Evolutionary conservation across 805 yeast species (phyloP).

Genomic region (Saturnispora zaruensis): DNA sequence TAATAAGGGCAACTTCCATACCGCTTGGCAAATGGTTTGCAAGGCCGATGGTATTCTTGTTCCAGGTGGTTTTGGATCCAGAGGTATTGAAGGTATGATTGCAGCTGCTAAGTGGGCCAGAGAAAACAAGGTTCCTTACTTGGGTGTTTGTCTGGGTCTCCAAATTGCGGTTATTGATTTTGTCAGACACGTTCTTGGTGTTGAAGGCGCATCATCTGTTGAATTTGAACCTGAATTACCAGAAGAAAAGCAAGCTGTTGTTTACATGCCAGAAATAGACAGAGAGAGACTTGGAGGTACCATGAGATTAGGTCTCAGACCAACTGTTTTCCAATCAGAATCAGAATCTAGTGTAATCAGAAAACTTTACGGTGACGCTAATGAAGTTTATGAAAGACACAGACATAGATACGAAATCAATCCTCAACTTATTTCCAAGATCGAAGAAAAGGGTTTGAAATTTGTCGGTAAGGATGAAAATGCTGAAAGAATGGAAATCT

Average conservation of each 20-base stretch:
- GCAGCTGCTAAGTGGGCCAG: slow-evolving; percentile 98
- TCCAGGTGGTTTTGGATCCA: slow-evolving; percentile 96
- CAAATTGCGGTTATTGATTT: slow-evolving; percentile 96
- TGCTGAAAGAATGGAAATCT: slow-evolving; percentile 86
- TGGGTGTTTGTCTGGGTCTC: slow-evolving; percentile 96
- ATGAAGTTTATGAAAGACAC: slow-evolving; percentile 81
- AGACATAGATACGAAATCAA: slow-evolving; percentile 98
- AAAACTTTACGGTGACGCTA: slow-evolving; percentile 66
- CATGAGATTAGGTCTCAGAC: slow-evolving; percentile 94
- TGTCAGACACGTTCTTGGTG: slow-evolving; percentile 70
- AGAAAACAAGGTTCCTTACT: slow-evolving; percentile 84
- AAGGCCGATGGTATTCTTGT: slow-evolving; percentile 94
- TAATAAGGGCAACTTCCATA: slow-evolving; percentile 74
- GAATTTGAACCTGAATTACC: slow-evolving; percentile 65
- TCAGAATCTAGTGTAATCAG: slow-evolving; percentile 57
- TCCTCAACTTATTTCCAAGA: slow-evolving; percentile 62
- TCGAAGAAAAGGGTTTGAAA: slow-evolving; percentile 72
- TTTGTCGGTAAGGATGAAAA: slow-evolving; percentile 93
- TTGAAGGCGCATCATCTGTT: slow-evolving; percentile 62
- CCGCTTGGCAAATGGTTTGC: slow-evolving; percentile 91
- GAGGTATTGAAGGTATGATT: slow-evolving; percentile 99
- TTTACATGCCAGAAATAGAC: slow-evolving; percentile 98
- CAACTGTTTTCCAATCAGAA: slow-evolving; percentile 67
- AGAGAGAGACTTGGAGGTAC: slow-evolving; percentile 96
- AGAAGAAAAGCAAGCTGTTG: slow-evolving; percentile 66